Base-by-base conservation (phyloP, 306 rosid species). In the Hippophae tibetana region DNA sequence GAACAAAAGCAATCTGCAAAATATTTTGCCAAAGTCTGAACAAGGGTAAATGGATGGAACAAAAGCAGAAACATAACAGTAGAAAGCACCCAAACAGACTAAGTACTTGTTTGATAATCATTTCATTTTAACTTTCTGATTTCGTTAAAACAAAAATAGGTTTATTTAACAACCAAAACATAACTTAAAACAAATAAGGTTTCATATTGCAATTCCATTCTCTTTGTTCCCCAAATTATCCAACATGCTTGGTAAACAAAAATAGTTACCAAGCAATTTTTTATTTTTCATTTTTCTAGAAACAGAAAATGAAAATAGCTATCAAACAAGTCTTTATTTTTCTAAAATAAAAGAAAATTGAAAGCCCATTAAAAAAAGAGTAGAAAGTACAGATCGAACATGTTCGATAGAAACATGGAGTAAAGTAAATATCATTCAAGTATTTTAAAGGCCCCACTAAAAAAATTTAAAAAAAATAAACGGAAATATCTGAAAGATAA, bases 1-100 rank as follows among this genome's bases (percentile, higher is more conserved):
- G 61, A 25, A 42, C 72, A 64, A 60, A 70, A 78, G 59, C 45
- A 69, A 81, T 90, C 95, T 87, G 89, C 82, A 76, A 40, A 79
- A 47, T 44, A 68, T 57, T 40, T 10, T 2, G 43, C 48, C 64
- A 56, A 54, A 7, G 60, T 26, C 52, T 46, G 45, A 60, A 47
- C 6, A 67, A 55, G 64, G 62, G 62, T 53, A 56, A 46, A 52
- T 42, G 61, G 56, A 56, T 14, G 27, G 8, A 12, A 23, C n/a
- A 52, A 56, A 42, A 45, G 27, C 26, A 48, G 43, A 43, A 38
- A 18, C 12, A 52, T 61, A 38, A 13, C 42, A 47, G 45, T 27
- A 13, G 10, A 60, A 31, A 27, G 45, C n/a, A 6, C 5, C 9
- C 62, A 31, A 31, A 31, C 38, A 31, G 38, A 31, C 38, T 4